A percentile compares a stretch with the other conserved stretches of the same genome.
phyloP scores from a whole-genome alignment of 2,329 filamentous ascomycete species.

The Pseudofabraea citricarpa region DNA sequence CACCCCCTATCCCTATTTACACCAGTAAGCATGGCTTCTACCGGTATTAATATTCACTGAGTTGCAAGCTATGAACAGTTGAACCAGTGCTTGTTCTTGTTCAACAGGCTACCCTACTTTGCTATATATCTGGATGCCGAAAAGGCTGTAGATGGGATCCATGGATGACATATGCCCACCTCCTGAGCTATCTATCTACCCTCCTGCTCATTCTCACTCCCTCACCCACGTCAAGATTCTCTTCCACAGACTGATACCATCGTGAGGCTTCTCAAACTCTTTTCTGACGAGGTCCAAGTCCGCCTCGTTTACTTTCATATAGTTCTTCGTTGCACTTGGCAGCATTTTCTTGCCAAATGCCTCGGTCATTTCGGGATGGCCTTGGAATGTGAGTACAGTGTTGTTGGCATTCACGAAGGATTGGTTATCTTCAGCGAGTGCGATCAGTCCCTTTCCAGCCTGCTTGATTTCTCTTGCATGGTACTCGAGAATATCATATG shows the following conservation, averaged over 20 bases:
- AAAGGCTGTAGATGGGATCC: too few species aligned
- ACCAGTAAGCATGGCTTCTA: too few species aligned
- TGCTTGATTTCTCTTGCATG: constrained; percentile 34
- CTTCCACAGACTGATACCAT: constrained; percentile 33
- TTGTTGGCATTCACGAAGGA: constrained; percentile 33
- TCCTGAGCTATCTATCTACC: not conserved
- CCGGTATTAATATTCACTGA: too few species aligned
- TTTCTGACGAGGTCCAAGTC: constrained; percentile 23
- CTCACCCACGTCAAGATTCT: constrained; percentile 21
- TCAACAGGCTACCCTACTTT: too few species aligned
- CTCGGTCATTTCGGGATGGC: constrained; percentile 39
- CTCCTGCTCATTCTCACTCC: constrained; percentile 1
- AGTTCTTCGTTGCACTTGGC: constrained; percentile 27
- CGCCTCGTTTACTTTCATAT: constrained; percentile 32
- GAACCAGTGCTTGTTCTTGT: too few species aligned
- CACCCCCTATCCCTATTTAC: too few species aligned
- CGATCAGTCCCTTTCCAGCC: constrained; percentile 29
- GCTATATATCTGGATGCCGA: too few species aligned
- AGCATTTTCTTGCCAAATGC: constrained; percentile 34
- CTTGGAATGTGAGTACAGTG: constrained; percentile 38
- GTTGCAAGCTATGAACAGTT: too few species aligned
- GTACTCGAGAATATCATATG: constrained; percentile 34
- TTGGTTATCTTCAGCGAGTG: constrained; percentile 33
- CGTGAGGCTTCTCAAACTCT: constrained; percentile 28
- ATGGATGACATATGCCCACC: too few species aligned